Evolutionary conservation across 225 moss, liverwort and hornwort genomes (phyloP).

Genomic region (Pseudisothecium myosuroides): DNA sequence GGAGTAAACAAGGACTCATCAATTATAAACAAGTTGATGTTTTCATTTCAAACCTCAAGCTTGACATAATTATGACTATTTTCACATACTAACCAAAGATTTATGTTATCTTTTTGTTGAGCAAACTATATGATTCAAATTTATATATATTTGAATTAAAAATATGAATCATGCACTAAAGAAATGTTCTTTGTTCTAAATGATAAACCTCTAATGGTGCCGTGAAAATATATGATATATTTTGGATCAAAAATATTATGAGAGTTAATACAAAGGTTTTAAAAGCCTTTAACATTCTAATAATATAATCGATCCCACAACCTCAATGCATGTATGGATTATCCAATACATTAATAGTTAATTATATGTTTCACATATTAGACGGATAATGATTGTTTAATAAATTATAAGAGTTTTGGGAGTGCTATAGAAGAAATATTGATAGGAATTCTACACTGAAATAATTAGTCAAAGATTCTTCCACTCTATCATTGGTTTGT

Average conservation of each 20-base stretch:
- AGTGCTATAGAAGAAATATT: fast-evolving
- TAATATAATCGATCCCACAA: neutral
- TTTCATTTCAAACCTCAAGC: neutral
- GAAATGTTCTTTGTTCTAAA: no score
- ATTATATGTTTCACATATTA: neutral
- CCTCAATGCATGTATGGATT: neutral
- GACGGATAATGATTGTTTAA: neutral
- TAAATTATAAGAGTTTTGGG: neutral
- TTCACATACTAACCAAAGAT: neutral
- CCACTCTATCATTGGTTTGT: neutral
- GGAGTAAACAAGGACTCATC: neutral
- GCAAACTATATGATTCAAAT: no score
- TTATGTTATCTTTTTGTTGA: neutral
- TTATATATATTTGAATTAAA: no score
- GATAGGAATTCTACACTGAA: neutral
- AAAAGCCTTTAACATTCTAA: neutral
- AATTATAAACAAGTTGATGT: neutral
- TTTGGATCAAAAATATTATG: neutral
- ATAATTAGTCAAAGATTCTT: neutral
- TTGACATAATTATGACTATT: neutral
- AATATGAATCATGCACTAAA: neutral
- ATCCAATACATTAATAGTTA: neutral
- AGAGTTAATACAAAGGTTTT: neutral
- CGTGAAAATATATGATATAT: neutral
- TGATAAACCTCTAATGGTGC: neutral